phyloP scores from a whole-genome alignment of 768 basidiomycete genomes.

The Tricholoma sp. region DNA sequence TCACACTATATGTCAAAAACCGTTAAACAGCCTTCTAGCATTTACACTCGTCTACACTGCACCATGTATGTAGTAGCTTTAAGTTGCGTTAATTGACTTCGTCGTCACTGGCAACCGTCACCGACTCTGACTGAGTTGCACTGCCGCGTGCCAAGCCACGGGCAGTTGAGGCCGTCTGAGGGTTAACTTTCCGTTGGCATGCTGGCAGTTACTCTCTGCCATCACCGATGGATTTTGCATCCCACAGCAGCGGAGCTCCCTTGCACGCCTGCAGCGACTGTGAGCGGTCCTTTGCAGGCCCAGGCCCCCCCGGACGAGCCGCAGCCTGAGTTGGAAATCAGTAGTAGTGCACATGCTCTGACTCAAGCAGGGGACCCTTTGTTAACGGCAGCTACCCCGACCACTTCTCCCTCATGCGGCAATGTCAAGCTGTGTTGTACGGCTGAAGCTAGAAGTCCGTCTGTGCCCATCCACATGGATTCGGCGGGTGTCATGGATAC shows the following conservation, averaged over 20 bases:
- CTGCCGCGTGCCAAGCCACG: not conserved
- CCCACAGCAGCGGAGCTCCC: not conserved
- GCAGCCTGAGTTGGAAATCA: not conserved
- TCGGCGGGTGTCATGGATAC: not conserved
- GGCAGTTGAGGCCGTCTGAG: not conserved
- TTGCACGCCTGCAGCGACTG: not conserved
- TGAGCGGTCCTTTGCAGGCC: not conserved
- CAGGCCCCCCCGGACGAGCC: too few relatives aligned
- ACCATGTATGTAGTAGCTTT: too few relatives aligned
- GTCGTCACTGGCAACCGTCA: not conserved
- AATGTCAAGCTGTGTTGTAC: not conserved
- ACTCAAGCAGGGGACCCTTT: not conserved
- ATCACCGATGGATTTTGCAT: not conserved
- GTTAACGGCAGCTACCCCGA: not conserved
- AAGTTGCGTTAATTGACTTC: too few relatives aligned
- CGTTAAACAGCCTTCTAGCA: too few relatives aligned
- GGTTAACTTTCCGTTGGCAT: not conserved
- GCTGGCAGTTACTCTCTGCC: too few relatives aligned
- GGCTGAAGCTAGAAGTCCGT: not conserved
- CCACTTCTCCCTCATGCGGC: not conserved
- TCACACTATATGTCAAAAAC: too few relatives aligned
- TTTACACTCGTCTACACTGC: too few relatives aligned
- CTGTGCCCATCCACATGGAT: not conserved
- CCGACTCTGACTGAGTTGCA: not conserved
- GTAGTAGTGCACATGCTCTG: not conserved